Evolutionary conservation across 176 grass and related monocot genomes (phyloP).

Genomic region (Triticum turgidum): DNA sequence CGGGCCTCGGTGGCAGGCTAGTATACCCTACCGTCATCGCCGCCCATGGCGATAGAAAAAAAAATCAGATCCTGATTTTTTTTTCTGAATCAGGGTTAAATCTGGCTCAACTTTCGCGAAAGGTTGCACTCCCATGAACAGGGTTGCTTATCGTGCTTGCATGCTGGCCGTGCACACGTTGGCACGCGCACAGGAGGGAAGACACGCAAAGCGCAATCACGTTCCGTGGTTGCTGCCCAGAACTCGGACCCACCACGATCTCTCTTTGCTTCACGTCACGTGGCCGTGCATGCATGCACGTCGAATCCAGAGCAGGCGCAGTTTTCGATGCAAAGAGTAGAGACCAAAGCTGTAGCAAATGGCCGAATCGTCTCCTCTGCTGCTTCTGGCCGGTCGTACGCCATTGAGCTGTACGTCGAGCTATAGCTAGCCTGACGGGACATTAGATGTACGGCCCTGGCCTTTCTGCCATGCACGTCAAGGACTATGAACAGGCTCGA

Average conservation of each 20-base stretch:
- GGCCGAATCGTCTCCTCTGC: not conserved
- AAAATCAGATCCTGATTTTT: no score
- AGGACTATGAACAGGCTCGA: not conserved
- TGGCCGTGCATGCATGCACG: not conserved
- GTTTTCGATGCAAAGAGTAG: not conserved
- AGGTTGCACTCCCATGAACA: no score
- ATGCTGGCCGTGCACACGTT: no score
- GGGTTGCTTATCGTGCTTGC: no score
- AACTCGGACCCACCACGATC: not conserved
- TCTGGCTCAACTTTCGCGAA: no score
- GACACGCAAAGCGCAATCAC: no score
- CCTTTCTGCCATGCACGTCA: not conserved
- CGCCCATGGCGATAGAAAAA: no score
- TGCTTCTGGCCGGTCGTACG: not conserved
- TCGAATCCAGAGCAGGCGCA: not conserved
- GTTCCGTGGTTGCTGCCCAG: no score
- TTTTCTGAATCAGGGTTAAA: no score
- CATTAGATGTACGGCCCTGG: not conserved
- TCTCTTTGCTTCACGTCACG: not conserved
- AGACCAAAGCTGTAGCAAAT: not conserved
- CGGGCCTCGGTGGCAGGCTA: no score
- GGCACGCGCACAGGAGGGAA: no score
- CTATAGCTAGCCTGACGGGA: not conserved
- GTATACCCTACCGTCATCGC: no score
- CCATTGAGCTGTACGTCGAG: not conserved